Conservation (phyloP, 441 rosid genomes). For the Euphorbia celastroides region DNA sequence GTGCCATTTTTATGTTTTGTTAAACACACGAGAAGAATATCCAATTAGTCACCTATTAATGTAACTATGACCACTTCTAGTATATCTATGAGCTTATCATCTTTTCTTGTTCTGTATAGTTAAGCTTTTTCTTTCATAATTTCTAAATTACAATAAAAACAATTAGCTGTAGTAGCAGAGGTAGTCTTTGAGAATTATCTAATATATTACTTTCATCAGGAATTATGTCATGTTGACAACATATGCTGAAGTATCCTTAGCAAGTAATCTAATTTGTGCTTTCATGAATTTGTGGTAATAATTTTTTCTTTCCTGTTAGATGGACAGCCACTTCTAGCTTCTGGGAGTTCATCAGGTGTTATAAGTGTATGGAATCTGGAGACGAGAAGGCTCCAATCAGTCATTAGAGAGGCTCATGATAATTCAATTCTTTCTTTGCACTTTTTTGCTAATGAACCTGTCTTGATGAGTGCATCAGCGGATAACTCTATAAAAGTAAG, state of each 20-base stretch:
- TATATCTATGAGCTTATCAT: background rate
- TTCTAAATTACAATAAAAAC: background rate
- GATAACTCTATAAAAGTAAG: constrained; percentile 94
- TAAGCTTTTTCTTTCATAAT: too few relatives aligned
- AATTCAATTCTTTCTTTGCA: constrained; percentile 70
- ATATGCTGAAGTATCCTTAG: background rate
- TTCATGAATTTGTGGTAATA: constrained; percentile 3
- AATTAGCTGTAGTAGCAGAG: background rate
- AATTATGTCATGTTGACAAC: background rate
- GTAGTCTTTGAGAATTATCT: too few relatives aligned
- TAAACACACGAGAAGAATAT: too few relatives aligned
- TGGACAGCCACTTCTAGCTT: constrained; percentile 93
- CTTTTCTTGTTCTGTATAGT: background rate
- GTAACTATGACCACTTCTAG: background rate
- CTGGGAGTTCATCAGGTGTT: constrained; percentile 93
- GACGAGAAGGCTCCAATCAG: constrained; percentile 81
- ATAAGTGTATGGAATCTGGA: constrained; percentile 97
- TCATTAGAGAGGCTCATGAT: constrained; percentile 93
- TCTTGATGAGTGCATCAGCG: constrained; percentile 83
- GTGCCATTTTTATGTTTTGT: too few relatives aligned
- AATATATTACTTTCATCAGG: background rate
- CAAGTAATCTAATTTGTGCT: background rate
- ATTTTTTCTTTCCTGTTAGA: constrained; percentile 32
- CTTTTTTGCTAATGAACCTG: constrained; percentile 95
- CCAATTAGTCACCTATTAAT: background rate